A percentile compares a stretch with the other conserved stretches of the same genome.
These are phyloP conservation scores for Geopyxis carbonaria DNA, from an alignment of 495 filamentous ascomycete genomes.

Conservation along the genomic window DNA sequence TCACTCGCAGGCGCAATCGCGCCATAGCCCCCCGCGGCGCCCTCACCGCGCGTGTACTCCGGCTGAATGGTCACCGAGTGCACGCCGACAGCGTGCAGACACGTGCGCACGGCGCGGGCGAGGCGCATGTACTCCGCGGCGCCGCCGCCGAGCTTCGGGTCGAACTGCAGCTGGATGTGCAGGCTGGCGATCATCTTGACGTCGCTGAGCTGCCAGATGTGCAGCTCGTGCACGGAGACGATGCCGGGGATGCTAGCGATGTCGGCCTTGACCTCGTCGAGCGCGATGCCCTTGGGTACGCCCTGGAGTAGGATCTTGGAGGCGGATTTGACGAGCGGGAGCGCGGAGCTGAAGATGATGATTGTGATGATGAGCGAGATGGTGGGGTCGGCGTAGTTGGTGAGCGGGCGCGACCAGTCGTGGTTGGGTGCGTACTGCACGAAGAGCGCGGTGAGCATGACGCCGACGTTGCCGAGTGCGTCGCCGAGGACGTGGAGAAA, in stretches of 20 bases:
- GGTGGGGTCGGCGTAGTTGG: conserved; percentile 70
- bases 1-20: conserved; percentile 27
- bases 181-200: conserved; percentile 81
- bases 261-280: conserved; percentile 83
- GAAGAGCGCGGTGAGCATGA: conserved; percentile 78
- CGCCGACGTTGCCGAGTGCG: conserved; percentile 89
- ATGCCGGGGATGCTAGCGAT: conserved; percentile 71
- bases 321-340: conserved; percentile 82
- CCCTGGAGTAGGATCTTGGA: conserved; percentile 91
- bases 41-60: conserved; percentile 56
- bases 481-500: conserved; percentile 93
- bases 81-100: conserved; percentile 87
- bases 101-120: conserved; percentile 57
- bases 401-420: conserved; percentile 29
- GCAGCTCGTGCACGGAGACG: conserved; percentile 78
- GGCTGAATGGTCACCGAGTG: conserved; percentile 98
- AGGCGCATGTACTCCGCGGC: conserved; percentile 82
- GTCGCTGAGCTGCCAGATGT: conserved; percentile 94
- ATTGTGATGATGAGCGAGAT: conserved; percentile 93
- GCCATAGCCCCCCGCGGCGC: conserved; percentile 26
- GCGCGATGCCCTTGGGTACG: conserved; percentile 66
- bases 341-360: conserved; percentile 80
- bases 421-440: conserved; percentile 70
- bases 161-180: conserved; percentile 70
- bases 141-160: conserved; percentile 47